Base-by-base conservation (phyloP, 305 asterid species). In the Fraxinus ornus region DNA sequence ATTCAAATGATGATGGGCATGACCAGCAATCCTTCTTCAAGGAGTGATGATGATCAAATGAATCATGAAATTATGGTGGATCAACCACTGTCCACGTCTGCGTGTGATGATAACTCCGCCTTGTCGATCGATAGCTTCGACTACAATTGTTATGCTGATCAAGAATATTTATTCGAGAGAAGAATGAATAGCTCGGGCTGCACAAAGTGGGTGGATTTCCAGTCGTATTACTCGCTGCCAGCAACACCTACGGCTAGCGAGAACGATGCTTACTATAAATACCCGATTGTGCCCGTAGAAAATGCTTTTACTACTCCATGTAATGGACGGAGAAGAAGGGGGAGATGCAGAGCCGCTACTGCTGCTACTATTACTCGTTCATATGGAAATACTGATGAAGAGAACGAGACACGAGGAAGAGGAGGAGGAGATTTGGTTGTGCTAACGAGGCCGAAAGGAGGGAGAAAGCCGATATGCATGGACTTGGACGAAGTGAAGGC, bases 401-500 rank as follows among this genome's bases (percentile, higher is more conserved):
- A 62, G 32, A 3, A 22, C 12, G 30, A 62, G 28, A 22, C 32
- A 55, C 26, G 36, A 4, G 36, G 35, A 32, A 30, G 4, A 32
- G 35, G 28, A 60, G 71, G 32, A 62, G 15, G 72, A 22, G 5
- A 22, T 21, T 62, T 62, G 72, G 72, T 68, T 78, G 75, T 80
- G 83, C 41, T 80, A 80, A 80, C 83, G 35, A 70, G 83, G 44
- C 78, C 83, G 0, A 80, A 80, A 41, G 78, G 83, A 15, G 83
- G 83, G 78, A 39, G 74, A 68, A 80, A 37, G 64, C 52, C 66
- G 4, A 33, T 80, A 62, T 70, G 78, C 74, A 80, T 80, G 78
- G 83, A 80, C 57, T 22, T 71, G 76, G 78, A 80, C 24, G 83
- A 80, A 47, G 75, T 80, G 44, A 70, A 49, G 57, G 78, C 83